Conservation (phyloP, 164 flowering plant genomes). For the Aristolochia fimbriata region DNA sequence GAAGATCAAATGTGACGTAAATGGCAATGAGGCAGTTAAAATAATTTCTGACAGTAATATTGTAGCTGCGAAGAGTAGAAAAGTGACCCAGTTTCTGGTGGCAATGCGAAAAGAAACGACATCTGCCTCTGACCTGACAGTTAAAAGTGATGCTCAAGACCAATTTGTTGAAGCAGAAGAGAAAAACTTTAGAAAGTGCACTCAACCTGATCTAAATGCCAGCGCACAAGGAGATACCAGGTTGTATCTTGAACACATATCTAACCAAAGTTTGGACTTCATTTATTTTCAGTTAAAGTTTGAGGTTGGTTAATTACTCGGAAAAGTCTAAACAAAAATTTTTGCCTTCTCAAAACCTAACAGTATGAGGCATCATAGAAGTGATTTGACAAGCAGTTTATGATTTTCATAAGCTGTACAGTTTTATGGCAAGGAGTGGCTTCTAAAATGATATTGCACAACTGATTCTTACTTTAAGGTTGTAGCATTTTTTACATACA, state of each 20-base stretch:
- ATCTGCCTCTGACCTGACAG: constrained; percentile 9
- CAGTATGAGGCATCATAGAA: neutral
- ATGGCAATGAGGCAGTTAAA: constrained; percentile 14
- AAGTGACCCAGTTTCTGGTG: constrained; percentile 10
- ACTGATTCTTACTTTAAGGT: neutral
- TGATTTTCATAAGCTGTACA: neutral
- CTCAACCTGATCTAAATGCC: constrained; percentile 29
- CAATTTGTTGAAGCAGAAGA: constrained; percentile 16
- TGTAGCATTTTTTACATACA: neutral
- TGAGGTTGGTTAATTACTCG: too few relatives aligned
- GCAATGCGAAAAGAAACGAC: constrained; percentile 10
- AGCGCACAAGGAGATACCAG: constrained; percentile 25
- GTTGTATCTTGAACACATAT: constrained; percentile 13
- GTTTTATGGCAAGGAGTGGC: neutral
- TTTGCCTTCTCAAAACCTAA: neutral
- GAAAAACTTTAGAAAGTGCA: constrained; percentile 5
- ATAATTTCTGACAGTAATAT: constrained; percentile 7
- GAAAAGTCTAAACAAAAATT: too few relatives aligned
- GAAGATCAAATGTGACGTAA: constrained; percentile 5
- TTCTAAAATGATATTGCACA: too few relatives aligned
- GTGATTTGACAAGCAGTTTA: neutral
- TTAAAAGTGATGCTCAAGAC: constrained; percentile 12
- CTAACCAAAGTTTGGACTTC: neutral
- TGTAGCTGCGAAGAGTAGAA: constrained; percentile 10
- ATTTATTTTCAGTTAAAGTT: too few relatives aligned